Evolutionary conservation across 345 rosid genomes (phyloP).

Genomic region (Litchi chinensis): DNA sequence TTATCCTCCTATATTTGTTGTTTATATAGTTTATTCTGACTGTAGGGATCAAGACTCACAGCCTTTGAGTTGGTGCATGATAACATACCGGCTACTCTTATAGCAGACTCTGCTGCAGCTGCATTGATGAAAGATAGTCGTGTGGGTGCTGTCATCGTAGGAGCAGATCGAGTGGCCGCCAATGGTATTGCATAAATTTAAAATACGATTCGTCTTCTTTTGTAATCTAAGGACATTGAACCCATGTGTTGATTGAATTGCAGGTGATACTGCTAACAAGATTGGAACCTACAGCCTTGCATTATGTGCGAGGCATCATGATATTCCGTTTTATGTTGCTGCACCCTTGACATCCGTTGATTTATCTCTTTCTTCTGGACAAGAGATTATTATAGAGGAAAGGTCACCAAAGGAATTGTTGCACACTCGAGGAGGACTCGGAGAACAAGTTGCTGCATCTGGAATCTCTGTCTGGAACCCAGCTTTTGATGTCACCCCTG

Average conservation of each 20-base stretch:
- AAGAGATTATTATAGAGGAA: conserved; percentile 81
- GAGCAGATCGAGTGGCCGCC: conserved; percentile 94
- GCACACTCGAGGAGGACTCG: conserved; percentile 81
- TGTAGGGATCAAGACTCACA: conserved; percentile 94
- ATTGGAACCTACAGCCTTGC: conserved; percentile 98
- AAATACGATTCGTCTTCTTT: conserved; percentile 12
- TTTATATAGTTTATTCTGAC: neutral
- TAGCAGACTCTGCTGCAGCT: conserved; percentile 96
- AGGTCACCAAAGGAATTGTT: conserved; percentile 76
- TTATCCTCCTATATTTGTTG: neutral
- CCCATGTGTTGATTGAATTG: conserved; percentile 10
- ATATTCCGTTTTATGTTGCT: conserved; percentile 80
- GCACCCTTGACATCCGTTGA: conserved; percentile 92
- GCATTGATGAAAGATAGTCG: conserved; percentile 80
- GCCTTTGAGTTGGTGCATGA: conserved; percentile 96
- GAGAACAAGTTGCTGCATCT: conserved; percentile 95
- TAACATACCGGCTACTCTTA: conserved; percentile 79
- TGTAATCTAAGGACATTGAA: conserved; percentile 8
- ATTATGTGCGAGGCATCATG: conserved; percentile 69
- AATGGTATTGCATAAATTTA: conserved; percentile 55
- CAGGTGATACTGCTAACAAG: conserved; percentile 98
- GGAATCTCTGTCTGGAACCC: conserved; percentile 94
- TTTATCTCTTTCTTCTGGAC: conserved; percentile 72
- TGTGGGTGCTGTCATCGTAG: conserved; percentile 80
- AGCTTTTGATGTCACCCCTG: conserved; percentile 94